Evolutionary conservation across 768 basidiomycete species (phyloP).

Genomic region (Suillus subaureus): DNA sequence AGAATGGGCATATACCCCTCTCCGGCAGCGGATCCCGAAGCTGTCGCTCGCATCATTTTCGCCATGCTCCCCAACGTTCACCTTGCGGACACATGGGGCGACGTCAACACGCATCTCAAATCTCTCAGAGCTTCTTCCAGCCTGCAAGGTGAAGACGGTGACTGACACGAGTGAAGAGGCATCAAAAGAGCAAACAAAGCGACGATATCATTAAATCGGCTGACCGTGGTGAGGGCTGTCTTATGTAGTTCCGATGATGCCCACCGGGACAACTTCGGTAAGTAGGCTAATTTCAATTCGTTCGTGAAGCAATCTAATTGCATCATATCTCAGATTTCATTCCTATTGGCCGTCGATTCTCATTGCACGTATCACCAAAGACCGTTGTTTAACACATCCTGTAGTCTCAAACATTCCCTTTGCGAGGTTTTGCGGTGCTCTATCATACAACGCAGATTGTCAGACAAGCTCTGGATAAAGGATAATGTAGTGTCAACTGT

Average conservation of each 20-base stretch:
- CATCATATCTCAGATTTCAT: not conserved
- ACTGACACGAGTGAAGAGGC: not conserved
- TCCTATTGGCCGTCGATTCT: not conserved
- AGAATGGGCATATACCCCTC: not conserved
- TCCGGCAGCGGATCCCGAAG: not conserved
- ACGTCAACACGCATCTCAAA: not conserved
- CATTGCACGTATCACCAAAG: not conserved
- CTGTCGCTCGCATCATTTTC: constrained; percentile 1
- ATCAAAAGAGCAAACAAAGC: not conserved
- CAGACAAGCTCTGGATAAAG: not conserved
- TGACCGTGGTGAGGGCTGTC: not conserved
- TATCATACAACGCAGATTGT: not conserved
- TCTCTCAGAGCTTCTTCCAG: not conserved
- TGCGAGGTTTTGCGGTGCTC: not conserved
- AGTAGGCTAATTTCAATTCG: not conserved
- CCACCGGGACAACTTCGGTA: not conserved
- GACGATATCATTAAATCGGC: not conserved
- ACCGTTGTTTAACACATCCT: not conserved
- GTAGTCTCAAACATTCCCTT: not conserved
- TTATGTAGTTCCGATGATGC: not conserved
- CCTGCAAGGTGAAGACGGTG: not conserved
- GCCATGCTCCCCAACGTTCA: not conserved
- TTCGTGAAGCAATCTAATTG: not conserved
- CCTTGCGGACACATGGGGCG: not conserved
- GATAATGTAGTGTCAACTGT: too few relatives aligned